Evolutionary conservation across 139 green algal genomes (phyloP), one percentile per base, ranked within the genome.

Genomic region (Deuterostichococcus epilithicus): DNA sequence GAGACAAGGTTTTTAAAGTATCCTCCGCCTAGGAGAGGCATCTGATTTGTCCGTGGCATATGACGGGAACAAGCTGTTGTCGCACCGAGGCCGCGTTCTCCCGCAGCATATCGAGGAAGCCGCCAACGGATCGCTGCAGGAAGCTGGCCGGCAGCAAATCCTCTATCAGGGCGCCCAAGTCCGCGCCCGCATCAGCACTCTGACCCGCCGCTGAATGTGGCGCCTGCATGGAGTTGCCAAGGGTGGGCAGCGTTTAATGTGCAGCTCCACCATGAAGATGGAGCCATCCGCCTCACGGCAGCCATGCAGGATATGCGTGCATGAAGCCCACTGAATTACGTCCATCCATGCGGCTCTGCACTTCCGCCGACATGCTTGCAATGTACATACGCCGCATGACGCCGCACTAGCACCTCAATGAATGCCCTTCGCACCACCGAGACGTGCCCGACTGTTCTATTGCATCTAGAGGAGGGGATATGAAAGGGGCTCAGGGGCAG

Each of bases 131-230:
- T 4, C 58, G 60, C 25, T 82, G 76, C 74, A 92, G 42, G 70
- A 92, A 92, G 67, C 81, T 87, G 80, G 88, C 88, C 1, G 86
- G 78, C 45, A 92, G 80, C 65, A 92, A 74, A 75, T 92, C 88
- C 23, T 89, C 85, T 25, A 87, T 70, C 47, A 92, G 74, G 13
- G 72, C 13, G 66, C 83, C 68, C 87, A 77, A 1, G 83, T 73
- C 6, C 30, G 33, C 13, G 72, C 42, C 23, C 36, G 33, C 68
- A 30, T 20, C 34, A 26, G 68, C 68, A 23, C 10, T 33, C 36
- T 73, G 68, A 8, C 32, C 52, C 23, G 0, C 10, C 45, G 4
- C 42, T 76, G 1, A 23, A 38, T 13, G 28, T 22, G 23, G 5
- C 38, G 28, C 63, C 65, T 39, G 33, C 38, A 59, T n/a, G 65